A percentile compares a stretch with the other conserved stretches of the same genome.
Conservation (phyloP, 2,329 filamentous ascomycete species). For the Eutypa lata region DNA sequence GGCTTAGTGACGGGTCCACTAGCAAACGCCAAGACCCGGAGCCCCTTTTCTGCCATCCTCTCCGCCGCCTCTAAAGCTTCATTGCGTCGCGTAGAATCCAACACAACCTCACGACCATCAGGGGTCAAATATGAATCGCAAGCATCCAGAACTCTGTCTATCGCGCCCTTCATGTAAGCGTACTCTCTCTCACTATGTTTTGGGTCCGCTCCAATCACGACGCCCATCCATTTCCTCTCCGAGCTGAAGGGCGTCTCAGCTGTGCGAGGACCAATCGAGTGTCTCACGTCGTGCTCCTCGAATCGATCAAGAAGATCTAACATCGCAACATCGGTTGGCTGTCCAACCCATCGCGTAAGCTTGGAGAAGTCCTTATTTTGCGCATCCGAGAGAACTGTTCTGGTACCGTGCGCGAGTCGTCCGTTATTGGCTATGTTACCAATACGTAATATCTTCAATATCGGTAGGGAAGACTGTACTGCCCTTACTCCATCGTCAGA, state of each 20-base stretch:
- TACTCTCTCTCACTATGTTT: slow-evolving; percentile 66
- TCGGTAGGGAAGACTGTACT: slow-evolving; percentile 65
- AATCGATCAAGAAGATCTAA: slow-evolving; percentile 89
- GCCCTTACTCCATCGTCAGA: slow-evolving; percentile 54
- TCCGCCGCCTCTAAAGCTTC: slow-evolving; percentile 79
- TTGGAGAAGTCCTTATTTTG: slow-evolving; percentile 59
- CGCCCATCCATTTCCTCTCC: slow-evolving; percentile 98
- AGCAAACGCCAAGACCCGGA: slow-evolving; percentile 89
- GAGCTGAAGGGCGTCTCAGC: slow-evolving; percentile 95
- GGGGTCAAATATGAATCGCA: slow-evolving; percentile 89
- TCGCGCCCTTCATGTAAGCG: slow-evolving; percentile 92
- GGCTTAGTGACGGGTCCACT: slow-evolving; percentile 66
- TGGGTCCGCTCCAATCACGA: slow-evolving; percentile 68
- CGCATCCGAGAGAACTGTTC: slow-evolving; percentile 83
- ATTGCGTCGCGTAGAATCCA: slow-evolving; percentile 73
- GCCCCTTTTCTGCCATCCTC: slow-evolving; percentile 80
- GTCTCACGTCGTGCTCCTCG: slow-evolving; percentile 86
- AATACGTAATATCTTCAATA: slow-evolving; percentile 78
- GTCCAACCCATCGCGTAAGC: slow-evolving; percentile 90
- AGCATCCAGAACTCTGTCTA: slow-evolving; percentile 80
- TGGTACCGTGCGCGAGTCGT: slow-evolving; percentile 72
- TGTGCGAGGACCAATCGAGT: slow-evolving; percentile 76
- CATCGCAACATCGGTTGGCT: slow-evolving; percentile 96
- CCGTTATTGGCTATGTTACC: slow-evolving; percentile 97
- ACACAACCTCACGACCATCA: slow-evolving; percentile 79